Conservation (phyloP, 2,329 filamentous ascomycete genomes). For the Aureobasidium zeae region DNA sequence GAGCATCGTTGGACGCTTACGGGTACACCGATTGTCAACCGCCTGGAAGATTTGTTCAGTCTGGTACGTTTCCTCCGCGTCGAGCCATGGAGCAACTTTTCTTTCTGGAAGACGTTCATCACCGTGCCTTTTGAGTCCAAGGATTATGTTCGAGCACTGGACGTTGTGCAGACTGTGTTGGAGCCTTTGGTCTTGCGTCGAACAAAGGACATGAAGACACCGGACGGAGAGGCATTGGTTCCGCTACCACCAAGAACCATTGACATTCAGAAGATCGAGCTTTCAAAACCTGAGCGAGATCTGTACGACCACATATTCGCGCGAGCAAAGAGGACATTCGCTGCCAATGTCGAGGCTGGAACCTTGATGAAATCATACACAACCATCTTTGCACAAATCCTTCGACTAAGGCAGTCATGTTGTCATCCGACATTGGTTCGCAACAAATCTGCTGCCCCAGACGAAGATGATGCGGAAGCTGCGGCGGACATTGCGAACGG, state of each 20-base stretch:
- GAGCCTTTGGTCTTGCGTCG: conserved; percentile 91
- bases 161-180: conserved; percentile 93
- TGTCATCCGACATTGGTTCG: conserved; percentile 87
- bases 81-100: conserved; percentile 97
- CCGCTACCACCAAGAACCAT: conserved; percentile 71
- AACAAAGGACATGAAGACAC: conserved; percentile 97
- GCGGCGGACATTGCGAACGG: conserved; percentile 71
- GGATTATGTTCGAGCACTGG: conserved; percentile 83
- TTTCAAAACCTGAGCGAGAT: conserved; percentile 74
- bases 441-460: conserved; percentile 72
- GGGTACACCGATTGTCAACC: conserved; percentile 93
- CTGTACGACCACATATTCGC: conserved; percentile 88
- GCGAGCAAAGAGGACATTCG: conserved; percentile 74
- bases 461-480: conserved; percentile 74
- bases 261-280: conserved; percentile 77
- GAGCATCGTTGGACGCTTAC: conserved; percentile 88
- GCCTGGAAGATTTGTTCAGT: conserved; percentile 88
- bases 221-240: conserved; percentile 71
- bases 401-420: conserved; percentile 85
- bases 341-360: conserved; percentile 78
- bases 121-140: conserved; percentile 94
- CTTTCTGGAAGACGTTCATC: conserved; percentile 98
- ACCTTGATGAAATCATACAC: conserved; percentile 93
- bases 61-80: conserved; percentile 86
- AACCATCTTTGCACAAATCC: conserved; percentile 92